These are phyloP conservation scores for Saccharomycopsis guyanensis DNA, from an alignment of 805 yeast species.

Conservation along the genomic window DNA sequence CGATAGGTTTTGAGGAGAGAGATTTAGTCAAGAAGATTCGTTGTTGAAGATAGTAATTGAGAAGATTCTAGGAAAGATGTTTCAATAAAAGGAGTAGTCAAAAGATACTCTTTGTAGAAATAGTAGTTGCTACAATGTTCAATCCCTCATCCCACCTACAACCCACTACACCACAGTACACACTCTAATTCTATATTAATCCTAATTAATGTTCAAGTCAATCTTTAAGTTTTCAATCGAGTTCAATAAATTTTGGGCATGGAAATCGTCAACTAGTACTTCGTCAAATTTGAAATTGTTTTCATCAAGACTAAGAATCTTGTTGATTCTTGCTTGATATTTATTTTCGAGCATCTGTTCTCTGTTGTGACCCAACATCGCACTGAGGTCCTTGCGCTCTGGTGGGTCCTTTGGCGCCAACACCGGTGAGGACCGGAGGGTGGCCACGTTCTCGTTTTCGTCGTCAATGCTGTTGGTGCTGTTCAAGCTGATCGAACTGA, in stretches of 20 bases:
- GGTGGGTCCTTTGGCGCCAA: not conserved
- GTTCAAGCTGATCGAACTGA: not conserved
- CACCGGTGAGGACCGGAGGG: conserved; percentile 1
- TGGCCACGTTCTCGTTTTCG: not conserved
- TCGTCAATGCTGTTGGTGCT: not conserved
- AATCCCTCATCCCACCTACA: no score
- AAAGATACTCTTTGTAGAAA: no score
- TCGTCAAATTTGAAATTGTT: conserved; percentile 12
- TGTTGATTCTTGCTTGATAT: conserved; percentile 84
- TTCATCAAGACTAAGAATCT: conserved; percentile 25
- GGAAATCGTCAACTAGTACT: conserved; percentile 18
- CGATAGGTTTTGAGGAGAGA: no score
- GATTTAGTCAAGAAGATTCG: no score
- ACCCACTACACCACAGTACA: no score
- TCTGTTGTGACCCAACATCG: not conserved
- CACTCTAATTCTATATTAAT: not conserved
- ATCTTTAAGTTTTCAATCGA: conserved; percentile 19
- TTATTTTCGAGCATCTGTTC: conserved; percentile 45
- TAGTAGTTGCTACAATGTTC: no score
- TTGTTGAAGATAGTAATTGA: no score
- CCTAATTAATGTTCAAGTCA: conserved; percentile 8
- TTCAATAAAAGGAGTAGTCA: no score
- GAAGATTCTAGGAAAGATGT: no score
- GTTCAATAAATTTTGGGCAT: conserved; percentile 18
- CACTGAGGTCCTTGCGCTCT: not conserved